A percentile compares a stretch with the other conserved stretches of the same genome.
Evolutionary conservation across 371 early-diverging fungal genomes (phyloP).

Genomic region (Lichtheimia ornata): DNA sequence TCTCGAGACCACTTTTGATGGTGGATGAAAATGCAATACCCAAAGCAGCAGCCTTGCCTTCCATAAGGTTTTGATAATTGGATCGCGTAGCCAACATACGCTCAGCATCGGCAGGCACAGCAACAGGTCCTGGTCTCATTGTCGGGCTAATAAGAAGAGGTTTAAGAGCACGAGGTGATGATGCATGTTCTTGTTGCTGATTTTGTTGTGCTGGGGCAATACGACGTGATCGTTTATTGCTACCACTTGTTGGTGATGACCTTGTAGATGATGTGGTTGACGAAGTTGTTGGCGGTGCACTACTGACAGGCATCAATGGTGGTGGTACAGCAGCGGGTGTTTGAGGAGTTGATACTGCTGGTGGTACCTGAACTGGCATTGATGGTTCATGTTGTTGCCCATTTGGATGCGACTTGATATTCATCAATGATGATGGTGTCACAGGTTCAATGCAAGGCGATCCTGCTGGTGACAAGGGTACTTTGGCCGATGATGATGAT

Average conservation of each 20-base stretch:
- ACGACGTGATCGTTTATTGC: slow-evolving; percentile 26
- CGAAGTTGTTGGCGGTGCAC: not conserved
- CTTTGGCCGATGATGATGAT: not conserved
- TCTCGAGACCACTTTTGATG: slow-evolving; percentile 72
- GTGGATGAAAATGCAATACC: slow-evolving; percentile 73
- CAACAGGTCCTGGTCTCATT: slow-evolving; percentile 13
- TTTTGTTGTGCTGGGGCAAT: slow-evolving; percentile 9
- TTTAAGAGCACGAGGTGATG: slow-evolving; percentile 44
- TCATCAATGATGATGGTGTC: slow-evolving; percentile 68
- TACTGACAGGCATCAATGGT: not conserved
- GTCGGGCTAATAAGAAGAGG: slow-evolving; percentile 51
- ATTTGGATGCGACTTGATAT: slow-evolving; percentile 10
- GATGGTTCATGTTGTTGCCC: not conserved
- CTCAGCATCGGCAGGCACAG: slow-evolving; percentile 37
- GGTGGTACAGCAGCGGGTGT: not conserved
- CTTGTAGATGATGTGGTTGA: not conserved
- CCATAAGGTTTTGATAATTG: slow-evolving; percentile 85
- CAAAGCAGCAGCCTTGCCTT: slow-evolving; percentile 76
- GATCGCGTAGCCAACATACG: slow-evolving; percentile 72
- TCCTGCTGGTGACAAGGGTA: slow-evolving; percentile 11
- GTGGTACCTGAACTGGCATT: slow-evolving; percentile 7
- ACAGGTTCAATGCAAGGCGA: slow-evolving; percentile 51
- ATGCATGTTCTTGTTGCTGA: not conserved
- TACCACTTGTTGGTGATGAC: too few species aligned
- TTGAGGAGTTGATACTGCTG: not conserved